phyloP scores from a whole-genome alignment of 306 rosid species.

The Malus orientalis region DNA sequence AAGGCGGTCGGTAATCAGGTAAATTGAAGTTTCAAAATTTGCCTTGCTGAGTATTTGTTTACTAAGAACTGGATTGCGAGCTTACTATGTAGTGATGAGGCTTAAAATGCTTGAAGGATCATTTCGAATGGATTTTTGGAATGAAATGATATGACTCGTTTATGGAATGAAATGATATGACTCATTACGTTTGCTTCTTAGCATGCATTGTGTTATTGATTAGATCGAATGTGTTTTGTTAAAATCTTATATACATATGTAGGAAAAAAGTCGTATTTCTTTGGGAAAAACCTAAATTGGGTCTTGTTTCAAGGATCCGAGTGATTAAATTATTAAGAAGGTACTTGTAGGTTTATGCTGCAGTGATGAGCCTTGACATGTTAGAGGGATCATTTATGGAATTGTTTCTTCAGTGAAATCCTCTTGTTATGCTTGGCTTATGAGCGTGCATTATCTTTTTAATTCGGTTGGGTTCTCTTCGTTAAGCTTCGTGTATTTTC shows the following conservation, averaged over 20 bases:
- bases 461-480: neutral
- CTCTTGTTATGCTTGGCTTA: conserved; percentile 62
- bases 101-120: conserved; percentile 36
- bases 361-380: neutral
- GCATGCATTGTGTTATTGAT: neutral
- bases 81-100: conserved; percentile 35
- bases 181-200: conserved; percentile 66
- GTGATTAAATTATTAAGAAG: neutral
- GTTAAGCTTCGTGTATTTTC: neutral
- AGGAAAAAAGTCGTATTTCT: neutral
- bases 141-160: conserved; percentile 39
- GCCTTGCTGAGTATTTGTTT: neutral
- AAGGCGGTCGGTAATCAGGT: conserved; percentile 82
- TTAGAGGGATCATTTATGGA: neutral
- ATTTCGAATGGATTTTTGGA: conserved; percentile 19
- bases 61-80: neutral
- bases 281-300: neutral
- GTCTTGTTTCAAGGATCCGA: neutral
- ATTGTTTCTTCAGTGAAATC: conserved; percentile 43
- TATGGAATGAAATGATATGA: conserved; percentile 27
- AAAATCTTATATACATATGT: neutral
- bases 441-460: conserved; percentile 19
- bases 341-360: neutral
- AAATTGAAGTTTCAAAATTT: neutral
- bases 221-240: neutral